A percentile compares a stretch with the other conserved stretches of the same genome.
These are phyloP conservation scores for Mucor indicus DNA, from an alignment of 371 early-diverging fungal species.

Conservation along the genomic window DNA sequence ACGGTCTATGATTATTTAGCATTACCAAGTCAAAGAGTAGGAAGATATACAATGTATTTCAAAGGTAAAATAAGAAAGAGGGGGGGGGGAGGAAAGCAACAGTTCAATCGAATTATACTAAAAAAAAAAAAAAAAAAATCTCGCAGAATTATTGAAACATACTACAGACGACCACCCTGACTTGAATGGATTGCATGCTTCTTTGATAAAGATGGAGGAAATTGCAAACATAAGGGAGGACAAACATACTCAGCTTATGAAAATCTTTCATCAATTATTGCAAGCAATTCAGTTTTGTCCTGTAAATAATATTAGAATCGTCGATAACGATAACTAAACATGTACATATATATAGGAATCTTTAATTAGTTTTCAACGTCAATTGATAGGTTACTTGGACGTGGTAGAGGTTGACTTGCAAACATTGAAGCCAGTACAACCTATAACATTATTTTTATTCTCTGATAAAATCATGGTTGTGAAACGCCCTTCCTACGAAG, in stretches of 20 bases:
- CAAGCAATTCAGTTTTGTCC: constrained; percentile 24
- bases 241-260: constrained; percentile 35
- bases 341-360: constrained; percentile 20
- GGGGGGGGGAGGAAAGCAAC: too few relatives aligned
- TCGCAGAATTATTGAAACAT: constrained; percentile 29
- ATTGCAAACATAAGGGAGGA: constrained; percentile 45
- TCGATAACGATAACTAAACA: background rate
- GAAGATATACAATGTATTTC: constrained; percentile 41
- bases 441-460: constrained; percentile 41
- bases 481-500: constrained; percentile 29
- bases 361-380: constrained; percentile 26
- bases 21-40: constrained; percentile 38
- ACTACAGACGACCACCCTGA: constrained; percentile 32
- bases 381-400: constrained; percentile 28
- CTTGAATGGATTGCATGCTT: constrained; percentile 22
- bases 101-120: too few relatives aligned
- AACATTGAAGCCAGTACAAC: constrained; percentile 25
- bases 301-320: constrained; percentile 3
- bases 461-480: constrained; percentile 43
- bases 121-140: too few relatives aligned
- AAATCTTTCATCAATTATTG: constrained; percentile 18
- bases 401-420: constrained; percentile 30
- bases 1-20: constrained; percentile 23
- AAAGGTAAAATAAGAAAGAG: constrained; percentile 29
- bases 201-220: constrained; percentile 25